These are phyloP conservation scores for Tolypocladium sp. DNA, from an alignment of 2,329 filamentous ascomycete species.

Conservation along the genomic window DNA sequence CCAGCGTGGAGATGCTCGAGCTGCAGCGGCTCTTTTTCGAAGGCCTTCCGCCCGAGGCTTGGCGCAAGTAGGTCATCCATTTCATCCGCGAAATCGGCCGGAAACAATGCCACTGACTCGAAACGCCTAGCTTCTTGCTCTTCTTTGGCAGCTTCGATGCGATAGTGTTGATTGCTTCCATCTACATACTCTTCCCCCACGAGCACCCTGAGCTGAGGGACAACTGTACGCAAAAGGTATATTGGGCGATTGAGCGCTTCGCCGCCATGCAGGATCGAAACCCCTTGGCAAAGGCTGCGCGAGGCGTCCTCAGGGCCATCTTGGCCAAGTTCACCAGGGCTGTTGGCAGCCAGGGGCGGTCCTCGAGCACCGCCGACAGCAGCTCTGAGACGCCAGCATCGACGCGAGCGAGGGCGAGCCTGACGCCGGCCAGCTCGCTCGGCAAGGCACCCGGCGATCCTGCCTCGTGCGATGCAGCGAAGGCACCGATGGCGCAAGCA, in stretches of 20 bases:
- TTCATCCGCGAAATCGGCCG: background rate
- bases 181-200: constrained; percentile 51
- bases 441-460: background rate
- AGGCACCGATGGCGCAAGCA: background rate
- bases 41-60: constrained; percentile 39
- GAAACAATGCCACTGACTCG: background rate
- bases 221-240: constrained; percentile 44
- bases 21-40: constrained; percentile 42
- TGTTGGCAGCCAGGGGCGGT: constrained; percentile 22
- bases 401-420: background rate
- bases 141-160: constrained; percentile 59
- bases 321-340: constrained; percentile 43
- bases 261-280: constrained; percentile 45
- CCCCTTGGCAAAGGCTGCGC: constrained; percentile 41
- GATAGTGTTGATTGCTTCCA: constrained; percentile 49
- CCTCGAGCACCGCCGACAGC: constrained; percentile 8
- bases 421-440: background rate
- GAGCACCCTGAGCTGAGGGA: constrained; percentile 41
- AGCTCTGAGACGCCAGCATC: constrained; percentile 6
- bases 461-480: background rate
- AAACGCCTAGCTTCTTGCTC: constrained; percentile 33
- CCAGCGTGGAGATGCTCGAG: constrained; percentile 45
- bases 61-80: constrained; percentile 23
- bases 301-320: constrained; percentile 47
- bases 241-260: constrained; percentile 51